phyloP scores from a whole-genome alignment of 768 basidiomycete species.

The Agaricus bisporus region DNA sequence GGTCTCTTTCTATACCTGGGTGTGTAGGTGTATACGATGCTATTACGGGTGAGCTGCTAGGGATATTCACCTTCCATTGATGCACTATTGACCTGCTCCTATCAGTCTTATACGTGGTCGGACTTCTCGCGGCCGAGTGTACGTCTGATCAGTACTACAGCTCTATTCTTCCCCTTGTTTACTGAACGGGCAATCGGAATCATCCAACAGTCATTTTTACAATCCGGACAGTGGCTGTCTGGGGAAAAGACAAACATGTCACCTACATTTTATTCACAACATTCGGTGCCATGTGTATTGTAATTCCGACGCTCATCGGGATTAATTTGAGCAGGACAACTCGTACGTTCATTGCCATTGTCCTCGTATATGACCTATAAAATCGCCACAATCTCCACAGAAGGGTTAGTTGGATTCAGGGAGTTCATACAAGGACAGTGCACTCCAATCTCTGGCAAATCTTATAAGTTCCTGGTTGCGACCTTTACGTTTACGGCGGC shows the following conservation, averaged over 20 bases:
- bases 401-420: not conserved
- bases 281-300: not conserved
- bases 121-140: not conserved
- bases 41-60: not conserved
- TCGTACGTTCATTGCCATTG: not conserved
- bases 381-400: not conserved
- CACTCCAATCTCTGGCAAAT: too few relatives aligned
- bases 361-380: too few relatives aligned
- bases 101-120: not conserved
- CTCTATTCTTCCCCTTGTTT: not conserved
- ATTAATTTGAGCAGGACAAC: not conserved
- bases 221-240: conserved; percentile 5
- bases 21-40: not conserved
- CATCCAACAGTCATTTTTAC: not conserved
- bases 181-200: too few relatives aligned
- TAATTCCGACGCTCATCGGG: not conserved
- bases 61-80: not conserved
- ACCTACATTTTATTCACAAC: not conserved
- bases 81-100: not conserved
- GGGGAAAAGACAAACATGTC: not conserved
- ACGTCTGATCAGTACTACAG: too few relatives aligned
- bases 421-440: too few relatives aligned
- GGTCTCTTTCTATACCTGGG: not conserved
- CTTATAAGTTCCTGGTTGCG: not conserved
- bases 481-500: not conserved